Base-by-base conservation (phyloP, 2,329 filamentous ascomycete genomes). In the Ophiostoma montium region DNA sequence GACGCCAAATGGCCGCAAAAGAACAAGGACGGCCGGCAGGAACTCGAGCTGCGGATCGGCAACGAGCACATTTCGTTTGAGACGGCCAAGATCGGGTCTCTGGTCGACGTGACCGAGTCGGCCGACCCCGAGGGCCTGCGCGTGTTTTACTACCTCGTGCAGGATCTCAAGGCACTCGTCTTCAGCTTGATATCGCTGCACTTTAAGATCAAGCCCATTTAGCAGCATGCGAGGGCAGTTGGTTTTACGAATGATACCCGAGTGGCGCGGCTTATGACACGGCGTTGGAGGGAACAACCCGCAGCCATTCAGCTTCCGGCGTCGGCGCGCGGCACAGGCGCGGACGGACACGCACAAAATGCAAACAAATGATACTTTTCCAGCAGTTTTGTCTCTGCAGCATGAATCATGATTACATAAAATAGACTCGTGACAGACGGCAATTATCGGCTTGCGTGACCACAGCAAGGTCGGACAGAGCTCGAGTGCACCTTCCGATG, bases 1-100 rank as follows among this genome's bases (percentile, higher is more conserved):
- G 92, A 98, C 65, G 85, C 82, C 23, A 95, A 95, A 65, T 98
- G 92, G 92, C 92, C 92, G 1, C 87, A 94, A 66, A 98, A 96
- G 77, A 98, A 98, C 70, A 96, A 96, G 69, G 92, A 98, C 60
- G 92, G 92, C 33, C 80, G 90, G 55, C 92, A 98, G 64, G 92
- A 98, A 68, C 74, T 98, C 44, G 92, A 98, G 66, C 95, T 98
- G 52, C 78, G 89, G 45, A 65, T 98, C 50, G 92, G 90, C 38
- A 92, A 84, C 60, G 92, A 98, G 55, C 90, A 96, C 65, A 96
- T 98, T 58, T 94, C 88, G 1, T 98, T 98, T 57, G 92, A 98
- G 89, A 98, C 92, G 30, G 92, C 92, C 33, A 98, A 98, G 69
- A 96, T 98, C 57, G 92, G 92, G 53, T 96, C 92, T 9, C 71